Conservation (phyloP, 441 rosid genomes). For the Viola pubescens region DNA sequence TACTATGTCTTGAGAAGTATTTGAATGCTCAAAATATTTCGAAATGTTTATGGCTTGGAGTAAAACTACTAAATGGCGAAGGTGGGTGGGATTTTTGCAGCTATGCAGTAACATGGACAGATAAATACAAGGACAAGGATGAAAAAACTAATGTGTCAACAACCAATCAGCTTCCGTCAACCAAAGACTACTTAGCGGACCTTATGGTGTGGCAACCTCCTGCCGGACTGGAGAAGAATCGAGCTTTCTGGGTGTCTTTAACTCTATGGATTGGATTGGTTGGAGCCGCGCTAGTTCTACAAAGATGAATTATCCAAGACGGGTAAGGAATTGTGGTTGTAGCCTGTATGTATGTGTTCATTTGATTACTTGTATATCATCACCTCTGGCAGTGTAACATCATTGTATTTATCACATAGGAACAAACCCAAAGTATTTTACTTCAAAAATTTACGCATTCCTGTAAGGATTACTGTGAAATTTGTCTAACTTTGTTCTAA, state of each 20-base stretch:
- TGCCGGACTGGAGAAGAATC: conserved; percentile 54
- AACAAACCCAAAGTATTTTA: no score
- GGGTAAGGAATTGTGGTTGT: no score
- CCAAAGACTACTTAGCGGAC: conserved; percentile 65
- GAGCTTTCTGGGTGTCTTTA: conserved; percentile 66
- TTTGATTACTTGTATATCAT: no score
- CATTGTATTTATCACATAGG: no score
- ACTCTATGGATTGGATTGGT: conserved; percentile 81
- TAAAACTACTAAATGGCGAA: not conserved
- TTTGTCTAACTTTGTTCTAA: no score
- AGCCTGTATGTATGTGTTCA: no score
- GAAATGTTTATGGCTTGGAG: no score
- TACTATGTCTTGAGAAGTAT: not conserved
- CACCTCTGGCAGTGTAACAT: no score
- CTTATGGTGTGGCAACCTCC: conserved; percentile 80
- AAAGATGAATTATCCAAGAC: conserved; percentile 36
- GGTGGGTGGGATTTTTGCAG: conserved; percentile 28
- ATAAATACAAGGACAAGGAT: conserved; percentile 58
- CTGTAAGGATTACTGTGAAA: no score
- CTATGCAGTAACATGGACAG: conserved; percentile 85
- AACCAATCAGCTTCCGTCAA: conserved; percentile 61
- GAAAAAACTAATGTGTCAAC: conserved; percentile 38
- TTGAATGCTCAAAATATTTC: no score
- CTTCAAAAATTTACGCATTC: no score
- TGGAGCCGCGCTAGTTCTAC: conserved; percentile 75